Evolutionary conservation across 805 yeast species (phyloP), one percentile per base, ranked within the genome.

Genomic region (Teunomyces cretensis): DNA sequence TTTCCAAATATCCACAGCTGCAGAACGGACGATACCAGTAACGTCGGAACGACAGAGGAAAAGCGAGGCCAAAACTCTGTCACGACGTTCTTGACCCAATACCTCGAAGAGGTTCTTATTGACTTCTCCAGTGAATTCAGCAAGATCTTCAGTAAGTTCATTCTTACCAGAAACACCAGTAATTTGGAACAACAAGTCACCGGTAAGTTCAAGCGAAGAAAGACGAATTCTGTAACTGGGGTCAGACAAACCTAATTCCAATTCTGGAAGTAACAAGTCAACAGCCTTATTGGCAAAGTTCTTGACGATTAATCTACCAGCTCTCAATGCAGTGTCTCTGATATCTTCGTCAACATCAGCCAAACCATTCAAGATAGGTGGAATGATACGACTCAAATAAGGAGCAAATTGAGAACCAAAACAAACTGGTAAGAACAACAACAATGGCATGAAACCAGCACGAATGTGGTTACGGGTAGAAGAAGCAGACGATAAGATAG

Each of bases 1-100:
- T 69, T 91, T 91, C 99, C 99, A 94, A 39, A 94, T 89, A 57
- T 94, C 97, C 48, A 88, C 81, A 9, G 98, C 84, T 19, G 96
- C 87, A 52, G 82, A 82, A 57, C 99, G 83, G 22, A 94, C 99
- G 53, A 83, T 76, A 54, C 88, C 88, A 31, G 94, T 80, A 32
- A 83, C 80, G 72, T 94, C 99, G 11, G 96, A 88, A 65, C 99
- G 90, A 65, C 97, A 91, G 28, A 94, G 83, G 65, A 90, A 94
- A 54, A 94, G 72, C n/a, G 91, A 75, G 1, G 97, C 80, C 55
- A 94, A 72, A 32, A 94, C 78, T 47, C 89, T 81, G 62, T 90
- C 96, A 60, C 97, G 85, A 61, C 96, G 87, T 5, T 86, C 95
- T 53, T 75, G 75, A 46, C 99, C 99, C 57, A 94, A 80, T 4